Conservation (phyloP, 768 basidiomycete genomes). For the Chalciporus pseudorubinellus region DNA sequence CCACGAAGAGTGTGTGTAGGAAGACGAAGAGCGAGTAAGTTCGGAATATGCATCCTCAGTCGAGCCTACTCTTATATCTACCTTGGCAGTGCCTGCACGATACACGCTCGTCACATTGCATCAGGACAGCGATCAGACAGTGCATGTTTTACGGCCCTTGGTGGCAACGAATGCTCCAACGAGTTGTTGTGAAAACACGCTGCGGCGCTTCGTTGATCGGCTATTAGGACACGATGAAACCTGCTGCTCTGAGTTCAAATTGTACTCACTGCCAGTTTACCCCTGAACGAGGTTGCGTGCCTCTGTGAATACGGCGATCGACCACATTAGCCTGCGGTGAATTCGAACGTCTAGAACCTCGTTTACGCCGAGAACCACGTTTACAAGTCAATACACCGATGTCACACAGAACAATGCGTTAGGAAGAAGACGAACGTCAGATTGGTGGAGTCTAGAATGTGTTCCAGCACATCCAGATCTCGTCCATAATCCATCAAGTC, state of each 20-base stretch:
- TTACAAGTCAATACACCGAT: conserved; percentile 5
- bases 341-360: background rate
- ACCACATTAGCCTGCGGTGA: conserved; percentile 6
- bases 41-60: background rate
- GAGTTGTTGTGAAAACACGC: conserved; percentile 10
- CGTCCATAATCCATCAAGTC: conserved; percentile 6
- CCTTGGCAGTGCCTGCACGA: conserved; percentile 2
- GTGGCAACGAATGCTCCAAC: conserved; percentile 5
- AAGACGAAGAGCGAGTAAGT: background rate
- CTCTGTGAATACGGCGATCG: conserved; percentile 22
- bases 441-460: conserved; percentile 3
- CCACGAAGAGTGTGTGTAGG: background rate
- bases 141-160: conserved; percentile 14
- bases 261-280: background rate
- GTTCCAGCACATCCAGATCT: conserved; percentile 18
- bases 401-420: background rate
- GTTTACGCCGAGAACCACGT: background rate
- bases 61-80: conserved; percentile 17
- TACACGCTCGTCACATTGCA: conserved; percentile 15
- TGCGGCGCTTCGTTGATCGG: conserved; percentile 28
- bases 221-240: conserved; percentile 23
- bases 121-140: conserved; percentile 4
- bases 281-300: conserved; percentile 8
- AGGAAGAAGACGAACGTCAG: conserved; percentile 6
- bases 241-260: conserved; percentile 13